Percentiles rank a stretch among this genome's conserved stretches.
phyloP scores from a whole-genome alignment of 2,329 filamentous ascomycete genomes.

The Eutypella sp. region DNA sequence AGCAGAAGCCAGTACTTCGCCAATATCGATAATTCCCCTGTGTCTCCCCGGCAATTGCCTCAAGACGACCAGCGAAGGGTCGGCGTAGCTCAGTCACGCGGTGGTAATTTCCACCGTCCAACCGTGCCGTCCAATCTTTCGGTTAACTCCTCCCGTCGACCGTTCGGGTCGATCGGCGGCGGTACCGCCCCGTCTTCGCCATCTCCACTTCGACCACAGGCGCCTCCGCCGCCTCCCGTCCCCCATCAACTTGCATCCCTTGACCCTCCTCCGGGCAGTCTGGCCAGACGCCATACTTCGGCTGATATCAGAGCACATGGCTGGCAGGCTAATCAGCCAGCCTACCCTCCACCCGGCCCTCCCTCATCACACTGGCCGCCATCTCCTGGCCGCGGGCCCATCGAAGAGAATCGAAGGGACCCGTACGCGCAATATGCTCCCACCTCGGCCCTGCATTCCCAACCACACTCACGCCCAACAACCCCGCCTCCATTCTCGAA shows the following conservation, averaged over 20 bases:
- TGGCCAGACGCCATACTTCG: conserved; percentile 83
- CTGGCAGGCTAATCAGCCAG: conserved; percentile 60
- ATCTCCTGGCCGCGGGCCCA: conserved; percentile 45
- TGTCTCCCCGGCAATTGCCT: conserved; percentile 82
- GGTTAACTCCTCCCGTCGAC: conserved; percentile 66
- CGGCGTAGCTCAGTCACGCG: conserved; percentile 53
- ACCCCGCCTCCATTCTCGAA: conserved; percentile 51
- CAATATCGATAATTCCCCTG: conserved; percentile 67
- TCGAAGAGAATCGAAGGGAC: conserved; percentile 54
- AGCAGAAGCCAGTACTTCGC: conserved; percentile 63
- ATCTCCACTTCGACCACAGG: conserved; percentile 64
- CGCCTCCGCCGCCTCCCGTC: conserved; percentile 54
- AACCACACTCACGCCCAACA: conserved; percentile 49
- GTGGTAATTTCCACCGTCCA: conserved; percentile 68
- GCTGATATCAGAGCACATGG: conserved; percentile 90
- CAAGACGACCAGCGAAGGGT: conserved; percentile 80
- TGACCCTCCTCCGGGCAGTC: conserved; percentile 60
- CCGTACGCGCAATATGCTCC: conserved; percentile 51
- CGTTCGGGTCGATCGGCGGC: conserved; percentile 79
- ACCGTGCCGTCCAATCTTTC: conserved; percentile 78
- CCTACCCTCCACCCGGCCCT: conserved; percentile 61
- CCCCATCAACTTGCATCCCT: conserved; percentile 61
- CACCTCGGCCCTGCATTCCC: conserved; percentile 36
- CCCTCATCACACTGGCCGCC: conserved; percentile 49
- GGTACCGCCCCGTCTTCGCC: conserved; percentile 65